Percentiles rank a stretch among this genome's conserved stretches.
phyloP scores from a whole-genome alignment of 1,284 basidiomycete species.

The Irpex sp. region DNA sequence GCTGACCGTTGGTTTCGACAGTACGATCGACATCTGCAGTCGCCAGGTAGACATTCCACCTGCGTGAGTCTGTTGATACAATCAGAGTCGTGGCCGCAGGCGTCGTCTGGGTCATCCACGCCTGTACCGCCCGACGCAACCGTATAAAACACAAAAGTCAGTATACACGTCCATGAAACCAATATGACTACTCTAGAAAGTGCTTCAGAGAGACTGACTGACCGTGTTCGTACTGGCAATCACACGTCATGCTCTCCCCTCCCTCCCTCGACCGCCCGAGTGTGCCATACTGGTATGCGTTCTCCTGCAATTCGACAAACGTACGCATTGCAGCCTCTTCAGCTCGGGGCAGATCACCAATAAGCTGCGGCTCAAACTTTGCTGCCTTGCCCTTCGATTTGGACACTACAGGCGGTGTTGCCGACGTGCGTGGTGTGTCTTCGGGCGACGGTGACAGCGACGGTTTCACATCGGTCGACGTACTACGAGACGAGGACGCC shows the following conservation, averaged over 20 bases:
- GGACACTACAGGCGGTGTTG: conserved; percentile 23
- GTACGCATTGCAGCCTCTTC: conserved; percentile 70
- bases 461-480: conserved; percentile 7
- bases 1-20: conserved; percentile 93
- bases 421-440: conserved; percentile 27
- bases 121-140: conserved; percentile 35
- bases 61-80: conserved; percentile 98
- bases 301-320: conserved; percentile 74
- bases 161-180: conserved; percentile 13
- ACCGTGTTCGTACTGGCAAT: conserved; percentile 84
- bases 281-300: conserved; percentile 86
- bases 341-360: conserved; percentile 75
- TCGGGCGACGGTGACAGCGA: conserved; percentile 13
- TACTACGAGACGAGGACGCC: conserved; percentile 4
- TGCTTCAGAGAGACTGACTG: conserved; percentile 35
- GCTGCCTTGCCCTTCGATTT: conserved; percentile 27
- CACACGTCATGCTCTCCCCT: conserved; percentile 91
- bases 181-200: conserved; percentile 18
- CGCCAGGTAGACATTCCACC: conserved; percentile 88
- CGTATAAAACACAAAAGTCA: conserved; percentile 9
- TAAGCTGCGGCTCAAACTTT: conserved; percentile 54
- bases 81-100: conserved; percentile 88
- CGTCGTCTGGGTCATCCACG: conserved; percentile 54
- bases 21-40: conserved; percentile 80
- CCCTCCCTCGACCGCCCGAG: conserved; percentile 86